phyloP scores from a whole-genome alignment of 768 basidiomycete species.

The Russula griseocarnosa region DNA sequence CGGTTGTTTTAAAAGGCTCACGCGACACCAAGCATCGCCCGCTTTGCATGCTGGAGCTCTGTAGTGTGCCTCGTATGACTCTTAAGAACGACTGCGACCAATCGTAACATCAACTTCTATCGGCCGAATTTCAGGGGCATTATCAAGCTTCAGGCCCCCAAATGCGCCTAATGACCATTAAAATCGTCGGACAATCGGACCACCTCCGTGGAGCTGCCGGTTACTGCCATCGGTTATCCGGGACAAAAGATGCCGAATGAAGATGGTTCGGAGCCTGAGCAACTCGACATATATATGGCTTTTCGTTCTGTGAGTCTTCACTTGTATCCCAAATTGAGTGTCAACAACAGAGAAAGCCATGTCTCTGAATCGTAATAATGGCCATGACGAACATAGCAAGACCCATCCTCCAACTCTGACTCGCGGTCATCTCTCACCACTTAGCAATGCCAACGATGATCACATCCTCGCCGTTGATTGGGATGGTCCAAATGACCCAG shows the following conservation, averaged over 20 bases:
- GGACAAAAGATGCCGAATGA: background rate
- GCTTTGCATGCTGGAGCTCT: background rate
- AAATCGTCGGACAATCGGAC: background rate
- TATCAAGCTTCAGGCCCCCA: background rate
- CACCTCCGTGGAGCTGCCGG: background rate
- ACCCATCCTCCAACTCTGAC: background rate
- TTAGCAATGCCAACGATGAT: background rate
- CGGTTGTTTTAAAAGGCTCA: background rate
- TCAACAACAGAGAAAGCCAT: background rate
- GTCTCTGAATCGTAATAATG: background rate
- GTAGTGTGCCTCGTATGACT: background rate
- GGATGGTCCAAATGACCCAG: slow-evolving; percentile 26
- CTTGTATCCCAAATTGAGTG: too few relatives aligned
- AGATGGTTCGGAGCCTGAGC: too few relatives aligned
- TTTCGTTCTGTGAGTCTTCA: too few relatives aligned
- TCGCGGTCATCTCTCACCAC: background rate
- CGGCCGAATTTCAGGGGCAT: slow-evolving; percentile 2
- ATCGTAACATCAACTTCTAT: background rate
- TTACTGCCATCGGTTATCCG: background rate
- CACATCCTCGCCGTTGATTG: slow-evolving; percentile 19
- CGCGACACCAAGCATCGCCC: background rate
- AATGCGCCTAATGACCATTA: too few relatives aligned
- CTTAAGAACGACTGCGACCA: background rate
- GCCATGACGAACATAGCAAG: background rate
- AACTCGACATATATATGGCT: too few relatives aligned